phyloP scores from a whole-genome alignment of 345 rosid genomes.

The Pistacia vera region DNA sequence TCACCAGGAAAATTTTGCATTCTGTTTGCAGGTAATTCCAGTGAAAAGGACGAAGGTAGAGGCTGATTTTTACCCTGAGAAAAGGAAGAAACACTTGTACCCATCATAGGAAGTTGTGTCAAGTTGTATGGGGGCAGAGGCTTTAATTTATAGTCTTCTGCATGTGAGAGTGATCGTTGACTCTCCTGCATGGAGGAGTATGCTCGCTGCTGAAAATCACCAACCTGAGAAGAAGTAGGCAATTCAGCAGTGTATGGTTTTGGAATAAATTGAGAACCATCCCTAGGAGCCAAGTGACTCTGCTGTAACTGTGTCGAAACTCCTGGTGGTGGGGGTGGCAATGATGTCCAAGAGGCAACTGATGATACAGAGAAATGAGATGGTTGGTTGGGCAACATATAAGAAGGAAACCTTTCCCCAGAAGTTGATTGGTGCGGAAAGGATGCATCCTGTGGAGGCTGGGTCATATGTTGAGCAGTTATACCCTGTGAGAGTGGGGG shows the following conservation, averaged over 20 bases:
- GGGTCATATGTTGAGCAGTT: slow-evolving; percentile 21
- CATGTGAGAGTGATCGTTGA: slow-evolving; percentile 22
- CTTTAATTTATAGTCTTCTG: slow-evolving; percentile 26
- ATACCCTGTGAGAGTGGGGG: slow-evolving; percentile 17
- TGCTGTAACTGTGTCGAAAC: slow-evolving; percentile 34
- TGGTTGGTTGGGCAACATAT: slow-evolving; percentile 39
- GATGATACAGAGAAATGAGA: slow-evolving; percentile 31
- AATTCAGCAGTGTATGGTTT: slow-evolving; percentile 34
- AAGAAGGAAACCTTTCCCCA: slow-evolving; percentile 34
- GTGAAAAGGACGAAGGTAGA: slow-evolving; percentile 20
- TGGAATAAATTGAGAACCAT: slow-evolving; percentile 30
- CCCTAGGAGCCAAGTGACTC: slow-evolving; percentile 32
- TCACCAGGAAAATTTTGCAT: slow-evolving; percentile 30
- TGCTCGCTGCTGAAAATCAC: slow-evolving; percentile 34
- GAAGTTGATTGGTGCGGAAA: slow-evolving; percentile 31
- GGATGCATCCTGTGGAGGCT: slow-evolving; percentile 19
- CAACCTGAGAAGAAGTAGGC: slow-evolving; percentile 33
- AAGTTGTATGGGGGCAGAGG: slow-evolving; percentile 22
- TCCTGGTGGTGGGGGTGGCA: slow-evolving; percentile 30
- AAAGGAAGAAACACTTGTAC: slow-evolving; percentile 18
- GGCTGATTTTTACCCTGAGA: slow-evolving; percentile 24
- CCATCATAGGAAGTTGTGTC: slow-evolving; percentile 20
- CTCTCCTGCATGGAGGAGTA: slow-evolving; percentile 27
- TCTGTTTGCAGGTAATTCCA: slow-evolving; percentile 33
- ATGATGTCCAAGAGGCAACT: slow-evolving; percentile 31